Evolutionary conservation across 441 rosid genomes (phyloP), one percentile per base, ranked within the genome.

Genomic region (Corymbia calophylla): DNA sequence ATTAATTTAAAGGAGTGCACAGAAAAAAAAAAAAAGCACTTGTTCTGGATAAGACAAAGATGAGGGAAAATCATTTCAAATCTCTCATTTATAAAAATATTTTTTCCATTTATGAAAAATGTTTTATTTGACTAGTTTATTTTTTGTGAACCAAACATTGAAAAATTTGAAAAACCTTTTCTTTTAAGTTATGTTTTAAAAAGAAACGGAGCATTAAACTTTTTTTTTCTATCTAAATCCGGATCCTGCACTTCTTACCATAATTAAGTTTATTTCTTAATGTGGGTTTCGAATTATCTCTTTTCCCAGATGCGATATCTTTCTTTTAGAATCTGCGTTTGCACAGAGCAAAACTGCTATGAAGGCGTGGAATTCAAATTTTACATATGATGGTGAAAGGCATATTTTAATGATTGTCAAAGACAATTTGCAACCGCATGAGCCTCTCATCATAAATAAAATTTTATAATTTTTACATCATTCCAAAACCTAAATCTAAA

Each of bases 151-250:
- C 7, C 62, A 58, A 58, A 58, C 1, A 0, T 19, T 0, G 0
- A 3, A 58, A 58, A 58, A 58, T 25, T 58, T 14, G 1, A 58
- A 58, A 21, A 0, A 0, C 14, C 4, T 1, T 1, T 56, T 25
- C 62, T 3, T 25, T 0, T 25, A 58, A 5, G 14, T 25, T 58
- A 29, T 58, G 4, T 25, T 48, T 48, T 48, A 39, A 39, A 39
- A 39, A 39, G 44, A 39, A 39, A 39, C 44, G 44, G 44, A 39
- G 44, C 44, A 39, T 39, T 39, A 39, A 39, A 39, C 39, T 35
- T 48, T 48, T 48, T 48, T 48, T 8, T 48, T 25, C 25, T 10
- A 14, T 58, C 6, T 23, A 58, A 58, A 25, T 68, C 25, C 47
- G 32, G 47, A 25, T 32, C 25, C 47, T 68, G 47, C 27, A 32